Evolutionary conservation across 345 rosid species (phyloP), one percentile per base, ranked within the genome.

Genomic region (Aquilaria yunnanensis): DNA sequence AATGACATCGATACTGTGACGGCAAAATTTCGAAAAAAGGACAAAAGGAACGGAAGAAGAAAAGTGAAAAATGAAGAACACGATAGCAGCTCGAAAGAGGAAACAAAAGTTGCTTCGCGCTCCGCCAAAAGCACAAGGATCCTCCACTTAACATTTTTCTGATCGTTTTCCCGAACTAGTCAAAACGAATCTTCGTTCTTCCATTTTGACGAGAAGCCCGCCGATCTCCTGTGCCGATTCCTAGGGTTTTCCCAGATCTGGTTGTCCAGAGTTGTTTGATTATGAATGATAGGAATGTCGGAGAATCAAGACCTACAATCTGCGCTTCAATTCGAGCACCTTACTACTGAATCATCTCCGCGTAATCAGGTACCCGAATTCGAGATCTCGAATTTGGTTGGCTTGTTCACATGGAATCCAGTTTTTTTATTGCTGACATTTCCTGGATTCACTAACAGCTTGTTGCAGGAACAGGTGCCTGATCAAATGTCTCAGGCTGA

Each of bases 281-380:
- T 70, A 71, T 71, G 78, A 48, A 29, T 41, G 55, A 49, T 75
- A 55, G 61, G 66, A 69, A 82, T 85, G 87, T 75, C 77, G 49
- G 84, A 75, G 61, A 73, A 64, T 51, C 65, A 75, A 62, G 70
- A 80, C 71, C 33, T 70, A 30, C 1, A 6, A 47, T 6, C 5
- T 61, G 37, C 0, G 65, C 63, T 49, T 62, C 56, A 8, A 50
- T 62, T 48, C 66, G 70, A 66, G 10, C 53, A 10, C 29, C 13
- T 34, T 43, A n/a, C 41, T 30, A 37, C 59, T 14, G 57, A 71
- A 49, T 32, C 67, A 49, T 32, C 67, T 51, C 14, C 57, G 31
- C 14, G 48, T 59, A 32, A 64, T 62, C 69, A 71, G 78, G 78
- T 78, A 62, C 2, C 45, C 9, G 9, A 8, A 9, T 30, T 12